phyloP scores from a whole-genome alignment of 345 rosid species.

The Xanthoceras sorbifolium region DNA sequence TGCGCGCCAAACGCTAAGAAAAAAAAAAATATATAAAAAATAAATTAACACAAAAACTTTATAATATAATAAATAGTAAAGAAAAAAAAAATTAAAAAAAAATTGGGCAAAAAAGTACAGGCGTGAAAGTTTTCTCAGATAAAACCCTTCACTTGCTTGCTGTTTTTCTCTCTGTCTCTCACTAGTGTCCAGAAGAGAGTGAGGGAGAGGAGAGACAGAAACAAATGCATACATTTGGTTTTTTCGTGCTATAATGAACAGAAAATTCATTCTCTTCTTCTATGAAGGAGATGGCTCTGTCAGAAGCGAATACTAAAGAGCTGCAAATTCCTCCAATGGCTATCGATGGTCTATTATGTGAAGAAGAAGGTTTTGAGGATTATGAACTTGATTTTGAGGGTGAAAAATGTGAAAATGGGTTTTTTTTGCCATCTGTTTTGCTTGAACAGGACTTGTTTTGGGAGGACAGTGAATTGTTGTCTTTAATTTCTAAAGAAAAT shows the following conservation, averaged over 20 bases:
- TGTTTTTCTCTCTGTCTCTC: conserved; percentile 29
- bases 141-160: conserved; percentile 50
- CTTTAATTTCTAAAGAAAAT: conserved; percentile 59
- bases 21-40: conserved; percentile 4
- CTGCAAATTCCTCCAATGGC: conserved; percentile 37
- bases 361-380: conserved; percentile 58
- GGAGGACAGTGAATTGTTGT: conserved; percentile 59
- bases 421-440: conserved; percentile 42
- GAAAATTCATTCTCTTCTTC: conserved; percentile 50
- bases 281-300: conserved; percentile 63
- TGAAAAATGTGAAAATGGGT: conserved; percentile 44
- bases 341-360: conserved; percentile 67
- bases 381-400: conserved; percentile 29
- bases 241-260: conserved; percentile 57
- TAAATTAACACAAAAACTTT: not conserved
- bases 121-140: conserved; percentile 48
- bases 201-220: not conserved
- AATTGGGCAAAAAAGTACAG: conserved; percentile 32
- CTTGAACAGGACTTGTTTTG: conserved; percentile 56
- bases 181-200: conserved; percentile 19
- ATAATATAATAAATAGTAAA: not conserved
- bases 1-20: conserved; percentile 21
- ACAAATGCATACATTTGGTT: conserved; percentile 17
- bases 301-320: conserved; percentile 39
- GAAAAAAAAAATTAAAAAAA: conserved; percentile 7